These are phyloP conservation scores for Starmerella floricola DNA, from an alignment of 805 yeast genomes.

Conservation along the genomic window DNA sequence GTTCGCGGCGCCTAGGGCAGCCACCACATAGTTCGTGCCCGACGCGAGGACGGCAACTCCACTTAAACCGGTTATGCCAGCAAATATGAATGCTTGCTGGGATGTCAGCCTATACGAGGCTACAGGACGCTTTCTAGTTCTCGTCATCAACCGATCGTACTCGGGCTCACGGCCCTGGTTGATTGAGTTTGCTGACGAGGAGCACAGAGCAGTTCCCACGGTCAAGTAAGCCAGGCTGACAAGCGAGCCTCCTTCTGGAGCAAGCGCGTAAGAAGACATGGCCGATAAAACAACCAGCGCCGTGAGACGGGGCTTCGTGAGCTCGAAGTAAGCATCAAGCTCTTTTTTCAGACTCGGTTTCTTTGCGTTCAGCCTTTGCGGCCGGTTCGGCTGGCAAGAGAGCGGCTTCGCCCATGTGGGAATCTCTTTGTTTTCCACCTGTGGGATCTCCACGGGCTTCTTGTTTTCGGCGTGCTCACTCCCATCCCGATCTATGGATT, in stretches of 20 bases:
- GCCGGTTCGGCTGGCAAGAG: conserved; percentile 14
- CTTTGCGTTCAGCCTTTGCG: too few species aligned
- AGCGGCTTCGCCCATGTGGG: conserved; percentile 19
- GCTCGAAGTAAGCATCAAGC: conserved; percentile 41
- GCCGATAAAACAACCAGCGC: conserved; percentile 81
- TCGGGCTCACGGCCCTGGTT: conserved; percentile 95
- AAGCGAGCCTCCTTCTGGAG: conserved; percentile 70
- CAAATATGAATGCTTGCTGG: conserved; percentile 66
- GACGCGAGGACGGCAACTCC: conserved; percentile 58
- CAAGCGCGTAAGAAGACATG: conserved; percentile 84
- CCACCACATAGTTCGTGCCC: conserved; percentile 83
- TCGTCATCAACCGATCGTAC: conserved; percentile 72
- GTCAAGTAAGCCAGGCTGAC: conserved; percentile 61
- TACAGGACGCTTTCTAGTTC: conserved; percentile 83
- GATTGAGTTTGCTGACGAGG: conserved; percentile 92
- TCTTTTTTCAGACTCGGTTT: too few species aligned
- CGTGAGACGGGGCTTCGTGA: conserved; percentile 85
- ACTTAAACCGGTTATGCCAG: conserved; percentile 54
- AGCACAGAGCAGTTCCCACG: conserved; percentile 71
- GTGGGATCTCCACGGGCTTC: not conserved
- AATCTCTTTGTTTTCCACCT: conserved; percentile 1
- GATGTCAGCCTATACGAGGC: conserved; percentile 72
- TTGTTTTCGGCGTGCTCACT: too few species aligned
- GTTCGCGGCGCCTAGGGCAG: conserved; percentile 66
- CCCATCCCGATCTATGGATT: too few species aligned